phyloP scores from a whole-genome alignment of 164 flowering plant genomes.

The Buxus sempervirens region DNA sequence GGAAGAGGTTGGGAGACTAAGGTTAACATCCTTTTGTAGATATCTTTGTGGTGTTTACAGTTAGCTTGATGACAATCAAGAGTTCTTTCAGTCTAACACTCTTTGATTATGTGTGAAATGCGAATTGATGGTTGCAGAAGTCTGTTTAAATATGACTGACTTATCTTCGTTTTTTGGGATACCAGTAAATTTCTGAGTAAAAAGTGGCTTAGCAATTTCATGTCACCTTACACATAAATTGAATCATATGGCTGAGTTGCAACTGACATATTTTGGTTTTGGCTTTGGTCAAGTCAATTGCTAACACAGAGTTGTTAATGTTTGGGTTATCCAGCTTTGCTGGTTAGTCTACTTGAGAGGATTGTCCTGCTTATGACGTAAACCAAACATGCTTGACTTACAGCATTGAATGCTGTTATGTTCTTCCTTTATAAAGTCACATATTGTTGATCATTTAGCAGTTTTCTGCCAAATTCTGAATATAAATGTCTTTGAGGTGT shows the following conservation, averaged over 20 bases:
- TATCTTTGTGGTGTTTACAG: neutral
- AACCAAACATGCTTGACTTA: neutral
- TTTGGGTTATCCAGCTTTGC: too few relatives aligned
- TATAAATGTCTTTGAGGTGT: too few relatives aligned
- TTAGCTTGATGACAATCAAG: neutral
- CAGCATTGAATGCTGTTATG: too few relatives aligned
- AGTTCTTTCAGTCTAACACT: neutral
- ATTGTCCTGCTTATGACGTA: neutral
- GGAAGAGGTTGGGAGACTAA: conserved; percentile 94
- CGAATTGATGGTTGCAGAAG: neutral
- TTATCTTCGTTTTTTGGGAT: neutral
- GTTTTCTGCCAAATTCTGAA: too few relatives aligned
- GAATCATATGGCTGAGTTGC: neutral
- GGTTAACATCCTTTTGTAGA: conserved; percentile 37
- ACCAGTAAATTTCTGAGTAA: neutral
- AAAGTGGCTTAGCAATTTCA: neutral
- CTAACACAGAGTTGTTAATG: neutral
- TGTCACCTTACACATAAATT: too few relatives aligned
- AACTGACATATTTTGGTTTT: neutral
- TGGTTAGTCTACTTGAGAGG: too few relatives aligned
- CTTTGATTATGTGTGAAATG: neutral
- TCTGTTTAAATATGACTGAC: neutral
- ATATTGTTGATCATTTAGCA: too few relatives aligned
- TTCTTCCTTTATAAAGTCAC: too few relatives aligned
- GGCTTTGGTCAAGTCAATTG: neutral